phyloP scores from a whole-genome alignment of 257 asterid genomes.

The Jasminum sambac region DNA sequence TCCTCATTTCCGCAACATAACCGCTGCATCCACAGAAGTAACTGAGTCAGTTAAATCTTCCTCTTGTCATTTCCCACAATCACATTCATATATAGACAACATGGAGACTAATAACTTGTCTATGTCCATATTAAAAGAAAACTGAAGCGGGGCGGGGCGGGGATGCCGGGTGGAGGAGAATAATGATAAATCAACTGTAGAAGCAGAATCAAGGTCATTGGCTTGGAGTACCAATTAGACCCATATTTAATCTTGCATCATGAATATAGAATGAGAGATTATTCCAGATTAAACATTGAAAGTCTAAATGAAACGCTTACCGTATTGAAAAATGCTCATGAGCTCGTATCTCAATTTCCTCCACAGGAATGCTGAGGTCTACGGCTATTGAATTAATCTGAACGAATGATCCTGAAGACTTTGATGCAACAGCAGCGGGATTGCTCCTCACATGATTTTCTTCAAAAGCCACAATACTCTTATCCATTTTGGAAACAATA shows the following conservation, averaged over 20 bases:
- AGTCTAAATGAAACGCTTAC: slow-evolving; percentile 36
- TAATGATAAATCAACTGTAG: slow-evolving; percentile 7
- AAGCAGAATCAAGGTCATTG: background rate
- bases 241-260: background rate
- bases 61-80: background rate
- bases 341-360: slow-evolving; percentile 34
- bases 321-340: slow-evolving; percentile 74
- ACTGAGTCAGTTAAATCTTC: slow-evolving; percentile 12
- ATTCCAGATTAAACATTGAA: background rate
- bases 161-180: background rate
- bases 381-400: slow-evolving; percentile 53
- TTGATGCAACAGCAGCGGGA: slow-evolving; percentile 33
- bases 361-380: slow-evolving; percentile 44
- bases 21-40: slow-evolving; percentile 53
- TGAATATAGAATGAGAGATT: background rate
- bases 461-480: slow-evolving; percentile 30
- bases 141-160: too few species aligned
- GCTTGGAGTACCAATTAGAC: background rate
- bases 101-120: background rate
- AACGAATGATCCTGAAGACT: slow-evolving; percentile 44
- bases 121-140: background rate
- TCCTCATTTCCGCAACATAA: slow-evolving; percentile 59
- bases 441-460: slow-evolving; percentile 31
- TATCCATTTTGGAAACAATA: slow-evolving; percentile 41
- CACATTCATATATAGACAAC: slow-evolving; percentile 6